These are phyloP conservation scores for Coemansia sp. DNA, from an alignment of 192 early-diverging fungal species.

Conservation along the genomic window DNA sequence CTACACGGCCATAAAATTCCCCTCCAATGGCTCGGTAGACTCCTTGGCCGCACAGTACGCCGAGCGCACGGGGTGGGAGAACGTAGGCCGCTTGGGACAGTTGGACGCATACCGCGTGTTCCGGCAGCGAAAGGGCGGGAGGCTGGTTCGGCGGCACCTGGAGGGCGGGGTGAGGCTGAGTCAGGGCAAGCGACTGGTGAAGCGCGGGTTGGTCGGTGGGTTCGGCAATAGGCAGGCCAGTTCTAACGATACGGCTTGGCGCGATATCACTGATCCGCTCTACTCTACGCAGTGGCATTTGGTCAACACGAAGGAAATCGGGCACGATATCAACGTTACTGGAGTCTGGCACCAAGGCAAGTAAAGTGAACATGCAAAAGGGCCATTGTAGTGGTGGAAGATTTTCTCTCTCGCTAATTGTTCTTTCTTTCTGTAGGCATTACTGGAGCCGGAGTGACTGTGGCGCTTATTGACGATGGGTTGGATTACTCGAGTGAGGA, in stretches of 20 bases:
- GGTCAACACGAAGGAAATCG: slow-evolving; percentile 54
- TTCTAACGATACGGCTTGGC: slow-evolving; percentile 18
- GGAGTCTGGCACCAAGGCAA: slow-evolving; percentile 80
- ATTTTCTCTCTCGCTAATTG: not conserved
- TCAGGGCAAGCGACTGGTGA: slow-evolving; percentile 22
- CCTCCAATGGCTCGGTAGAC: slow-evolving; percentile 5
- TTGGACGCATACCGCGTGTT: slow-evolving; percentile 46
- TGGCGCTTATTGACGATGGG: slow-evolving; percentile 95
- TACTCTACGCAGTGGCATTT: slow-evolving; percentile 55
- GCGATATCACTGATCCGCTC: slow-evolving; percentile 44
- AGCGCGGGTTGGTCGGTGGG: slow-evolving; percentile 19
- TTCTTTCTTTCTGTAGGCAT: slow-evolving; percentile 48
- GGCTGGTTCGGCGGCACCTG: not conserved
- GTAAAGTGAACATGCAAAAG: not conserved
- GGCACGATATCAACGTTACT: slow-evolving; percentile 91
- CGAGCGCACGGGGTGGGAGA: slow-evolving; percentile 27
- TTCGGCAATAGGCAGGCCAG: slow-evolving; percentile 12
- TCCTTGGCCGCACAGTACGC: slow-evolving; percentile 25
- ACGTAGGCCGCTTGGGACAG: slow-evolving; percentile 34
- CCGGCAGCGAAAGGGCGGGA: slow-evolving; percentile 7
- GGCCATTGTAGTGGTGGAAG: not conserved
- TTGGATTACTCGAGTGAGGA: slow-evolving; percentile 85
- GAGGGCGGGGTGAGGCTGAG: slow-evolving; percentile 16
- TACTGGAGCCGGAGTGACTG: slow-evolving; percentile 82
- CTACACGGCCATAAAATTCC: slow-evolving; percentile 44